Evolutionary conservation across 2,329 filamentous ascomycete genomes (phyloP), one percentile per base, ranked within the genome.

Genomic region (Purpureocillium lavendulum): DNA sequence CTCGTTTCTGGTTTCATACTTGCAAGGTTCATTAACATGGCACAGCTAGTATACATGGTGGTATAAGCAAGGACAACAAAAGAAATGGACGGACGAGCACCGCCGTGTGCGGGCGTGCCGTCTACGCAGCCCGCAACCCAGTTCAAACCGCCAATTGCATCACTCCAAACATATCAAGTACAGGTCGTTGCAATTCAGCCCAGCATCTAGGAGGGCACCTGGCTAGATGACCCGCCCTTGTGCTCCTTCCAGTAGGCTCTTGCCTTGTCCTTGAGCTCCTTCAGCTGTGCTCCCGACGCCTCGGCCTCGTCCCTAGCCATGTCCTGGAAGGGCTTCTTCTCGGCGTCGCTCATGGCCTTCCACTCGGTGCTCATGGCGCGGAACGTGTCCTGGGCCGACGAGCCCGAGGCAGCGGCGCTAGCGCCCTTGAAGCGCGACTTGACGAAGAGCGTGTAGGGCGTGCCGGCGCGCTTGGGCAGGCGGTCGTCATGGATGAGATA

Each of bases 401-500:
- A 29, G 4, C 15, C 4, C 17, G 41, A 42, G 4, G 24, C 32
- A 0, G 56, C 50, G 31, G 58, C 59, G 24, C 54, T 50, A 7
- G 49, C 37, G 24, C 14, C 16, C 12, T 35, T 48, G 54, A 57
- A 66, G 41, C 61, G 61, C 10, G 60, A 51, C 51, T 61, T 60
- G 41, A 61, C 40, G 53, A 58, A 77, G 4, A 58, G 40, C 8
- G 39, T 35, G 46, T 52, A 75, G 18, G 62, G 17, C 11, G 39
- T 50, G 11, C 29, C 0, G 10, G 64, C 49, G 29, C 45, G 49
- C 54, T 65, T 68, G 45, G 74, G 74, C 28, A 60, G 45, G 31
- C 75, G 73, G 3, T 65, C 57, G 49, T 79, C 75, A 2, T 44
- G 45, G 46, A 78, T 65, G 14, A 39, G 1, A 14, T 38, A n/a